A percentile compares a stretch with the other conserved stretches of the same genome.
phyloP scores from a whole-genome alignment of 2,329 filamentous ascomycete species.

The Fonsecaea multimorphosa region DNA sequence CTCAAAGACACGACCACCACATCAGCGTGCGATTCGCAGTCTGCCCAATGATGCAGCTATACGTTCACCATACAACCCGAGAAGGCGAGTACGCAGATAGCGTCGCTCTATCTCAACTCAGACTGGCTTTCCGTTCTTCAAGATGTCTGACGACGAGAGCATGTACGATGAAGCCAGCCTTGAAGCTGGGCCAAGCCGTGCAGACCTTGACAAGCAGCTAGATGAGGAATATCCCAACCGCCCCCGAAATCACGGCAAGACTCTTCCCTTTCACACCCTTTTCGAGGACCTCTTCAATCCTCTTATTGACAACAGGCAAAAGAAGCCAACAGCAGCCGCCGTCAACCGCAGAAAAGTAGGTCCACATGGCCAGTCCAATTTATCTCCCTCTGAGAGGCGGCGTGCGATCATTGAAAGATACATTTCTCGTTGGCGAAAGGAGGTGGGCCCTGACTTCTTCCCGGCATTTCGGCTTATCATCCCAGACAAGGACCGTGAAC shows the following conservation, averaged over 20 bases:
- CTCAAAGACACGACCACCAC: not conserved
- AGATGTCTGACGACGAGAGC: slow-evolving; percentile 32
- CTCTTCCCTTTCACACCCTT: slow-evolving; percentile 80
- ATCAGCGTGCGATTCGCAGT: not conserved
- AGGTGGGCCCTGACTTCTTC: slow-evolving; percentile 92
- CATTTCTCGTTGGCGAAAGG: slow-evolving; percentile 81
- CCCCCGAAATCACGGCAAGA: slow-evolving; percentile 79
- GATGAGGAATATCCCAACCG: slow-evolving; percentile 74
- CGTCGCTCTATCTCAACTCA: not conserved
- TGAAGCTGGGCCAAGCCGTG: slow-evolving; percentile 16
- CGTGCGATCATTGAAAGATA: slow-evolving; percentile 84
- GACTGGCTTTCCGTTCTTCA: not conserved
- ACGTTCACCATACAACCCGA: not conserved
- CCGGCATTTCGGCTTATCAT: slow-evolving; percentile 90
- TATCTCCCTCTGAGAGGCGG: slow-evolving; percentile 76
- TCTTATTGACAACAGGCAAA: slow-evolving; percentile 76
- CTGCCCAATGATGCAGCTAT: not conserved
- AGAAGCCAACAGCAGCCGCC: slow-evolving; percentile 69
- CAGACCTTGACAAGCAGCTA: slow-evolving; percentile 50
- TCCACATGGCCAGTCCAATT: slow-evolving; percentile 57
- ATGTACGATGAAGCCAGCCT: slow-evolving; percentile 20
- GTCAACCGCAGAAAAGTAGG: slow-evolving; percentile 64
- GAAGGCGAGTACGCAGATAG: not conserved
- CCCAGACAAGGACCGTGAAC: slow-evolving; percentile 89
- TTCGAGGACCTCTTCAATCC: slow-evolving; percentile 82